phyloP scores from a whole-genome alignment of 2,329 filamentous ascomycete genomes.

The Cercospora sp. region DNA sequence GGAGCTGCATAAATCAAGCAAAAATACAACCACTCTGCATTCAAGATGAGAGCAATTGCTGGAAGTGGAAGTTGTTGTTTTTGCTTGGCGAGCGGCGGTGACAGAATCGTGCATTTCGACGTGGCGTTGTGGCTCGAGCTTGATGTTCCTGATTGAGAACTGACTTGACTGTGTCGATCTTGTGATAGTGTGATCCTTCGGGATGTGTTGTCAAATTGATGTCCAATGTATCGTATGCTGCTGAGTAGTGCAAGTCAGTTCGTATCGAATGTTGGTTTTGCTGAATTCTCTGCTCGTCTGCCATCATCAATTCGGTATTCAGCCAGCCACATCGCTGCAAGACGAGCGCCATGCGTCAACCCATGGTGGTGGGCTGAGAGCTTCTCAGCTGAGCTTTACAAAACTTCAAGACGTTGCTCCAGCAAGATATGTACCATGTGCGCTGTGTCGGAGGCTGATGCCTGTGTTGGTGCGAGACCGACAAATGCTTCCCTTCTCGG shows the following conservation, averaged over 20 bases:
- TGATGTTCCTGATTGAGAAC: not conserved
- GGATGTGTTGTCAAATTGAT: not conserved
- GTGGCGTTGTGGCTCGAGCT: not conserved
- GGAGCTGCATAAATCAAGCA: not conserved
- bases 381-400: not conserved
- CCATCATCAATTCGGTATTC: not conserved
- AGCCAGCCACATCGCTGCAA: not conserved
- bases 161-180: not conserved
- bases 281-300: not conserved
- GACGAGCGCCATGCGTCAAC: not conserved
- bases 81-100: not conserved
- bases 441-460: no score
- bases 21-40: not conserved
- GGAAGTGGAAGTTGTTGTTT: not conserved
- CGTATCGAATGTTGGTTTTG: not conserved
- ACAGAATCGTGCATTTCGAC: not conserved
- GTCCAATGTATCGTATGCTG: not conserved
- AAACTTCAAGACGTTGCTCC: not conserved
- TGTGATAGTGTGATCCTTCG: not conserved
- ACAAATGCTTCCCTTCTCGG: no score
- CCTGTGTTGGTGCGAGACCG: no score
- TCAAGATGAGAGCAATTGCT: not conserved
- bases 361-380: not conserved
- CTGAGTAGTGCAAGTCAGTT: not conserved
- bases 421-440: not conserved